These are phyloP conservation scores for Lepidium aucheri DNA, from an alignment of 345 rosid genomes.

Conservation along the genomic window DNA sequence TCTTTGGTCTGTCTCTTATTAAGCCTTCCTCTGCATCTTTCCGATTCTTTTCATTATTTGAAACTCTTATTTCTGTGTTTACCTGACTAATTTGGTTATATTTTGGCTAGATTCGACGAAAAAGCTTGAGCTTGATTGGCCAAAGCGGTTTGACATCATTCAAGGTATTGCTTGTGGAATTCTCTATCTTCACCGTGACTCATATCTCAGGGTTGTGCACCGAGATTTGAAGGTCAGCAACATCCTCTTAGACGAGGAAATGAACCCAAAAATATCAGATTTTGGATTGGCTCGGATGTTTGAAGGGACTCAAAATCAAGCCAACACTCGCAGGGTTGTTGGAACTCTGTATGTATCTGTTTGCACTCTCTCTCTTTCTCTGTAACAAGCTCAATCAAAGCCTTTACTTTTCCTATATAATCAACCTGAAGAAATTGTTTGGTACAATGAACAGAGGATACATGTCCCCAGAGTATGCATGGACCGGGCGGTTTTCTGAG, in stretches of 20 bases:
- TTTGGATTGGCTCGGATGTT: conserved; percentile 42
- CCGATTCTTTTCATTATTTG: background rate
- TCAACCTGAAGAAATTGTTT: background rate
- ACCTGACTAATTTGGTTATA: background rate
- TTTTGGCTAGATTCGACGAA: conserved; percentile 18
- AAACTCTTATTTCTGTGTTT: background rate
- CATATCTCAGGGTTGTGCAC: conserved; percentile 34
- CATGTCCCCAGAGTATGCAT: conserved; percentile 75
- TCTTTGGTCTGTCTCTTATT: conserved; percentile 16
- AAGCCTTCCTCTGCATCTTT: background rate
- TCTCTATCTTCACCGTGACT: conserved; percentile 45
- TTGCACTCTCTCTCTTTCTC: background rate
- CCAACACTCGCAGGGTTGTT: conserved; percentile 31
- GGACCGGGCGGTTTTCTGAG: conserved; percentile 52
- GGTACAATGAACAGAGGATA: conserved; percentile 43
- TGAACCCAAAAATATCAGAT: conserved; percentile 43
- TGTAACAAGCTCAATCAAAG: background rate
- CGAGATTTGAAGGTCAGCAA: conserved; percentile 37
- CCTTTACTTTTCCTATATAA: background rate
- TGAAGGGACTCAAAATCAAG: conserved; percentile 31
- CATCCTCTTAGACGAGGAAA: conserved; percentile 31
- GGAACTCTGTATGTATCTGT: conserved; percentile 36
- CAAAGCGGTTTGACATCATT: conserved; percentile 28
- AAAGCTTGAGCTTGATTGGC: conserved; percentile 30
- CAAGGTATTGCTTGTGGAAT: conserved; percentile 41